Evolutionary conservation across 2,329 filamentous ascomycete genomes (phyloP), one percentile per base, ranked within the genome.

Genomic region (Cytospora mali): DNA sequence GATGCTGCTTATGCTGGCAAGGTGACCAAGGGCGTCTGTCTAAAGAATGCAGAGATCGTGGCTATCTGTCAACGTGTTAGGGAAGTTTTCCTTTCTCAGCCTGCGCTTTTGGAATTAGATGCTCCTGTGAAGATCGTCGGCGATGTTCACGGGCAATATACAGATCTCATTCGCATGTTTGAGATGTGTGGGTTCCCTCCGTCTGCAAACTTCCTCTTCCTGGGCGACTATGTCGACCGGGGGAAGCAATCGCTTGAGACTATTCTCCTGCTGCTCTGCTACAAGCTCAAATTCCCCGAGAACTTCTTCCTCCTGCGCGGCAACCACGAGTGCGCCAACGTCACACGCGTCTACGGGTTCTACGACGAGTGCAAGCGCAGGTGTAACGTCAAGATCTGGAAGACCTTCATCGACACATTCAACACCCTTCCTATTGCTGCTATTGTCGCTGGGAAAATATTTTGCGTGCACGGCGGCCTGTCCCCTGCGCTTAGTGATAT

Each of bases 151-250:
- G 94, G 94, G 56, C 94, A 98, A 76, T 98, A 97, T 75, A 96
- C 93, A 13, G 94, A 98, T 75, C 80, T 98, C 57, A 96, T 98
- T 71, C 88, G 94, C 67, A 92, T 98, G 85, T 98, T 98, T 72
- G 94, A 98, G 76, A 97, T 97, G 93, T 97, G 94, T 73, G 94
- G 94, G 6, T 98, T 97, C 72, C 94, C 94, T 9, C 94, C 94
- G 2, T 89, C 86, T 66, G 87, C 93, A 46, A 98, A 98, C 79
- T 98, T 92, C 73, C 84, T 98, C 56, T 98, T 97, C 77, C 81
- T 98, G 4, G 94, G 94, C 57, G 94, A 98, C 75, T 98, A 98
- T 74, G 94, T 98, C 71, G 94, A 98, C 75, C 88, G 94, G 60
- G 94, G 94, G 70, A 98, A 98, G 80, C 93, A 97, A 76, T 96